A percentile compares a stretch with the other conserved stretches of the same genome.
Conservation (phyloP, 225 moss, liverwort and hornwort species). For the Marchantia paleacea region DNA sequence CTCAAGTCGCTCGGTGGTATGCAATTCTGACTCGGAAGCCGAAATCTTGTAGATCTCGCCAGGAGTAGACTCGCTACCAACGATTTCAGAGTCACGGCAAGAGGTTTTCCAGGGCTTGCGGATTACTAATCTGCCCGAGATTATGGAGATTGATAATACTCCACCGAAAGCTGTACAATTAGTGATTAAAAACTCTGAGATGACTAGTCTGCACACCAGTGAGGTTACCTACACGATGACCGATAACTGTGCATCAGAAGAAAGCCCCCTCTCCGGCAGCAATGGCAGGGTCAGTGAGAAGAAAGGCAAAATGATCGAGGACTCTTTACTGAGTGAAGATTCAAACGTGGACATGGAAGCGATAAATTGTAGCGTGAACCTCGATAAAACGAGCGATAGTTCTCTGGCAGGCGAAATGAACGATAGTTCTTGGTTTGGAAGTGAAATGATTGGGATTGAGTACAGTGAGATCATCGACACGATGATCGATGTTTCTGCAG, state of each 20-base stretch:
- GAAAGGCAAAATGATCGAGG: background rate
- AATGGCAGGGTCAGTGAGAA: background rate
- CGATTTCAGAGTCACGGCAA: slow-evolving; percentile 22
- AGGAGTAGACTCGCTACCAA: slow-evolving; percentile 19
- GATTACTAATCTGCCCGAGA: slow-evolving; percentile 20
- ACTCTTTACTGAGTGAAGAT: background rate
- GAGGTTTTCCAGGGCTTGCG: background rate
- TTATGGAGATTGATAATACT: slow-evolving; percentile 15
- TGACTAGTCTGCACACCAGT: background rate
- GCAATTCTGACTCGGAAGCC: background rate
- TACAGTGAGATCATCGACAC: background rate
- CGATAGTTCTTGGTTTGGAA: background rate
- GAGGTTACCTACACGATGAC: slow-evolving; percentile 1
- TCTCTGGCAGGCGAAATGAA: background rate
- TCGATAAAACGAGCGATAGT: background rate
- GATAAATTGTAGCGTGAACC: background rate
- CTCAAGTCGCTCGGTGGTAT: background rate
- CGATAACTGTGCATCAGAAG: background rate
- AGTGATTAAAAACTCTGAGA: background rate
- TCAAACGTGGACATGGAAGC: background rate
- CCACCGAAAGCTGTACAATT: background rate
- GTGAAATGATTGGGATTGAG: background rate
- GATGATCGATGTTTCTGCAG: background rate
- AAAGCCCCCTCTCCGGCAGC: background rate
- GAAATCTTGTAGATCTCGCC: background rate